Percentiles rank a stretch among this genome's conserved stretches.
phyloP scores from a whole-genome alignment of 768 basidiomycete species.

The Lactarius quietus region DNA sequence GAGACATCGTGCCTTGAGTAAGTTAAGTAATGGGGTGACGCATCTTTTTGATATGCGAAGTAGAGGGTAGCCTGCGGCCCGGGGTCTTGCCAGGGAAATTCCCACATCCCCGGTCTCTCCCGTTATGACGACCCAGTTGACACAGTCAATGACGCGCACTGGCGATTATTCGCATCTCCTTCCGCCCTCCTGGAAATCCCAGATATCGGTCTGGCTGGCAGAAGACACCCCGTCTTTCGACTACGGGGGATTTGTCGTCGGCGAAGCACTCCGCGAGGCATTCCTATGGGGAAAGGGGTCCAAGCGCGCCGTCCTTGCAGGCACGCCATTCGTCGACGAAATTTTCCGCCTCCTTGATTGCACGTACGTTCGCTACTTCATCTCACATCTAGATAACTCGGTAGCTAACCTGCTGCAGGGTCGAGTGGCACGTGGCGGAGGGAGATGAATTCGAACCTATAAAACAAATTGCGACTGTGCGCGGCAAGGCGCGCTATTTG shows the following conservation, averaged over 20 bases:
- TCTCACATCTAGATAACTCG: not conserved
- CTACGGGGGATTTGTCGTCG: constrained; percentile 38
- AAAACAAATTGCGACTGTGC: constrained; percentile 85
- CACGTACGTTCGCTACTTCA: constrained; percentile 51
- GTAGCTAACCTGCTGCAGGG: constrained; percentile 44
- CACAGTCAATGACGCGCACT: not conserved
- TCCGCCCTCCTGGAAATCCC: constrained; percentile 87
- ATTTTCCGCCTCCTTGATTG: constrained; percentile 87
- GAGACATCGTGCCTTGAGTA: too few species aligned
- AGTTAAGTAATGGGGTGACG: too few species aligned
- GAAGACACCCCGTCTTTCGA: constrained; percentile 97
- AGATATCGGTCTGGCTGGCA: constrained; percentile 76
- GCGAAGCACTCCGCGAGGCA: constrained; percentile 77
- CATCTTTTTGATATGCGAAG: too few species aligned
- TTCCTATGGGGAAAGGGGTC: constrained; percentile 89
- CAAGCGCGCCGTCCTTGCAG: constrained; percentile 76
- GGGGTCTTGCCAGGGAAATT: too few species aligned
- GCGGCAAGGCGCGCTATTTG: constrained; percentile 81
- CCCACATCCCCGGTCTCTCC: not conserved
- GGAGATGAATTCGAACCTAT: constrained; percentile 78
- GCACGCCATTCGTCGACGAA: constrained; percentile 93
- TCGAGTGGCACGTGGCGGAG: constrained; percentile 91
- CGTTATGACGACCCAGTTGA: not conserved
- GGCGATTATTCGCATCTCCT: constrained; percentile 59
- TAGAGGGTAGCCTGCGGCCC: too few species aligned